phyloP scores from a whole-genome alignment of 1,139 yeast genomes.

The Fermentozyma sake region DNA sequence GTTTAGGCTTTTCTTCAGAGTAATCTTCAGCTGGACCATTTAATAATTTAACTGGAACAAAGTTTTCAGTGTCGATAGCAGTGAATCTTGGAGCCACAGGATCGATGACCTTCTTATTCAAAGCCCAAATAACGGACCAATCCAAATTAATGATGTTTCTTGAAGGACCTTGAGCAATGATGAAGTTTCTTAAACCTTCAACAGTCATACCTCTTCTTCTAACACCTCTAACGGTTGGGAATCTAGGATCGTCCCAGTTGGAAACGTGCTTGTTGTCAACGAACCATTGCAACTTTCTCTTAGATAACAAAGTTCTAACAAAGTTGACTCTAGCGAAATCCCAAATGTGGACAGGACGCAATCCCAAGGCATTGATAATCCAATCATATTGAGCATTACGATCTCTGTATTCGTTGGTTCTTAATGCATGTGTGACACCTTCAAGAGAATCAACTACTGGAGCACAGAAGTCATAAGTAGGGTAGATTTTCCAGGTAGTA shows the following conservation, averaged over 20 bases:
- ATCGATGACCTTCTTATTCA: conserved; percentile 92
- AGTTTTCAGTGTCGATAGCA: conserved; percentile 60
- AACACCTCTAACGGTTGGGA: conserved; percentile 98
- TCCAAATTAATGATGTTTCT: conserved; percentile 93
- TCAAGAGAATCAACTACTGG: conserved; percentile 92
- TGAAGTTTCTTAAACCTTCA: conserved; percentile 90
- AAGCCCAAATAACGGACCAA: conserved; percentile 96
- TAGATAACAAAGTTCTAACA: conserved; percentile 87
- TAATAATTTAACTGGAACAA: conserved; percentile 59
- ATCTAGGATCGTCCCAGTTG: conserved; percentile 98
- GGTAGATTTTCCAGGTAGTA: conserved; percentile 85
- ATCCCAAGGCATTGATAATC: conserved; percentile 75
- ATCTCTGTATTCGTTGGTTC: conserved; percentile 97
- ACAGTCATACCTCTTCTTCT: conserved; percentile 99
- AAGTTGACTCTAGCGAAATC: conserved; percentile 96
- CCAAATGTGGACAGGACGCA: conserved; percentile 94
- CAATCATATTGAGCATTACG: conserved; percentile 97
- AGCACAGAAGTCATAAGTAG: conserved; percentile 97
- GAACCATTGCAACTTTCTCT: conserved; percentile 98
- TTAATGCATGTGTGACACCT: conserved; percentile 95
- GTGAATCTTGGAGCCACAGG: conserved; percentile 95
- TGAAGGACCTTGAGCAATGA: conserved; percentile 94
- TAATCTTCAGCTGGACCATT: conserved; percentile 66
- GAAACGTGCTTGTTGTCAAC: conserved; percentile 82
- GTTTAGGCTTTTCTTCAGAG: conserved; percentile 79